A percentile compares a stretch with the other conserved stretches of the same genome.
Evolutionary conservation across 192 early-diverging fungal species (phyloP).

Genomic region (Oehlia diaphana): DNA sequence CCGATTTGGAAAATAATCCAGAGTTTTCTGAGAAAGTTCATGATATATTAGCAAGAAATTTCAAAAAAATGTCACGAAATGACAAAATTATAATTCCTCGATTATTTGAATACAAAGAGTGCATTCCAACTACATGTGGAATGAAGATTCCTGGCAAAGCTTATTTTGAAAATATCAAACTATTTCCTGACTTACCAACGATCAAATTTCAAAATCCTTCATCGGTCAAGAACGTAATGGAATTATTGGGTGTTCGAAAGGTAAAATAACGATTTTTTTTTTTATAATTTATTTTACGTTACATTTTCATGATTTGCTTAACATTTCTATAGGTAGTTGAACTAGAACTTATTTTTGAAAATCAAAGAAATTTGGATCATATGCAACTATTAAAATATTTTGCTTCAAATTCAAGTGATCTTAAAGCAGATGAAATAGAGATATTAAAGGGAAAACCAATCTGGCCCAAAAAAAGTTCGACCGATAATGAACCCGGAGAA

Average conservation of each 20-base stretch:
- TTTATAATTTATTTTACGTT: not conserved
- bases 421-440: constrained; percentile 54
- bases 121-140: constrained; percentile 72
- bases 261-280: constrained; percentile 24
- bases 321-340: not conserved
- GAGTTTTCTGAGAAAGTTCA: constrained; percentile 70
- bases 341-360: not conserved
- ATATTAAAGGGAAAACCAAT: constrained; percentile 61
- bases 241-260: constrained; percentile 72
- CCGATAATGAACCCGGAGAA: not conserved
- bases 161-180: constrained; percentile 76
- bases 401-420: constrained; percentile 60
- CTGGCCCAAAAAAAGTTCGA: constrained; percentile 54
- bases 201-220: constrained; percentile 54
- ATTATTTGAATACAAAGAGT: constrained; percentile 44
- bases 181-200: constrained; percentile 83
- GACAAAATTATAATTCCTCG: constrained; percentile 32
- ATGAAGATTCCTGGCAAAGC: constrained; percentile 64
- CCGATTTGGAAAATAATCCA: constrained; percentile 35
- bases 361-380: constrained; percentile 78
- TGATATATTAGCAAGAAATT: constrained; percentile 41
- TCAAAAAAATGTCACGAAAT: constrained; percentile 34
- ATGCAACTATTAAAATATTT: constrained; percentile 81
- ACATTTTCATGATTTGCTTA: too few species aligned
- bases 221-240: constrained; percentile 52